Conservation (phyloP, 2,329 filamentous ascomycete species). For the Diaporthe sp. region DNA sequence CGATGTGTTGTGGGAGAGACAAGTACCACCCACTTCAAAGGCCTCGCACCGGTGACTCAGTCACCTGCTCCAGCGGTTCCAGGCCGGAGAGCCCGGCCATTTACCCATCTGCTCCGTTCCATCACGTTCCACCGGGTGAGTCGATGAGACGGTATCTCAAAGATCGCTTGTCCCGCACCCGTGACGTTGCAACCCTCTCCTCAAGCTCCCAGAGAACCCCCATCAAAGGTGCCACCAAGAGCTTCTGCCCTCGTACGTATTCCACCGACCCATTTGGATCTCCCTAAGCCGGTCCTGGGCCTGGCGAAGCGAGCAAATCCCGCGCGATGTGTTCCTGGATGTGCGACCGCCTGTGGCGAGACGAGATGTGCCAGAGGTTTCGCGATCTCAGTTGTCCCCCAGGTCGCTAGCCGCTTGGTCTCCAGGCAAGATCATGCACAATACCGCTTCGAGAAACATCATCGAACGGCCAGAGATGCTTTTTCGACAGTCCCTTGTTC, state of each 20-base stretch:
- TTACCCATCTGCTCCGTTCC: not conserved
- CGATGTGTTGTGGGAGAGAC: not conserved
- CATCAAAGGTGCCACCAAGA: not conserved
- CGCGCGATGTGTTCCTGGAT: constrained; percentile 30
- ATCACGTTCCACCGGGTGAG: constrained; percentile 15
- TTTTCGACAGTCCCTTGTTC: not conserved
- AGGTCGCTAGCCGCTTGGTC: constrained; percentile 26
- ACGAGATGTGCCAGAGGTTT: constrained; percentile 15
- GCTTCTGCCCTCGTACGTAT: not conserved
- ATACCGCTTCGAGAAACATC: constrained; percentile 30
- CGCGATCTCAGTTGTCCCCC: constrained; percentile 30
- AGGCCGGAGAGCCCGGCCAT: not conserved
- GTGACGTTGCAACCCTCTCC: not conserved
- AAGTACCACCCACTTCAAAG: not conserved
- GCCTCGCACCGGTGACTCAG: not conserved
- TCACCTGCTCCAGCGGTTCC: not conserved
- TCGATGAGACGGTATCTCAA: constrained; percentile 16
- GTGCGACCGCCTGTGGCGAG: constrained; percentile 24
- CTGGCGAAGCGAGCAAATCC: constrained; percentile 24
- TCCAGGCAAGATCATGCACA: constrained; percentile 36
- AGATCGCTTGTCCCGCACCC: constrained; percentile 21
- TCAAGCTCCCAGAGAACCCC: not conserved
- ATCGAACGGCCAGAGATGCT: not conserved
- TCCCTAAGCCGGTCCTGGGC: constrained; percentile 7
- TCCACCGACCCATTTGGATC: not conserved